phyloP scores from a whole-genome alignment of 257 asterid species.

The Solanum appendiculatum region DNA sequence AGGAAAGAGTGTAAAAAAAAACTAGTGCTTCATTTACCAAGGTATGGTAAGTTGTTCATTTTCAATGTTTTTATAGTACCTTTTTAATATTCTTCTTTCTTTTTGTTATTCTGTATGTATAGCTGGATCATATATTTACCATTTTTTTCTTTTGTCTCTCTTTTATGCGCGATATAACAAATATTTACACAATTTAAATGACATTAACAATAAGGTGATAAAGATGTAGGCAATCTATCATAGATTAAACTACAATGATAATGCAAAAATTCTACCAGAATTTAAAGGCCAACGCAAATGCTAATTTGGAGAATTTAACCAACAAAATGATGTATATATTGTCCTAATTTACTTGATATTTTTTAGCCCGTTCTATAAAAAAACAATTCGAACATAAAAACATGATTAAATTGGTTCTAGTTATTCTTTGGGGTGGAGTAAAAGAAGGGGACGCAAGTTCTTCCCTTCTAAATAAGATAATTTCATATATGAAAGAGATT shows the following conservation, averaged over 20 bases:
- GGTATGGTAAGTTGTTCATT: not conserved
- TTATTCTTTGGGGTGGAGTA: no score
- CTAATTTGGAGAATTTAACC: not conserved
- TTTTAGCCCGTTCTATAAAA: no score
- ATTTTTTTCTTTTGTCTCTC: not conserved
- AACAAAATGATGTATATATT: not conserved
- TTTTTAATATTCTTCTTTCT: not conserved
- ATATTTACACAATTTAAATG: not conserved
- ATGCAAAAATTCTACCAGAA: not conserved
- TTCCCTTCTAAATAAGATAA: no score
- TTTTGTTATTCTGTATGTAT: not conserved
- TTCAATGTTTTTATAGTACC: not conserved
- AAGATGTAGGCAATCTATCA: not conserved
- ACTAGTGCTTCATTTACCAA: not conserved
- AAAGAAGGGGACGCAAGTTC: no score
- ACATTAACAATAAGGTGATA: no score
- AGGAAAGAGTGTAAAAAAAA: not conserved
- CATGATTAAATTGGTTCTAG: no score
- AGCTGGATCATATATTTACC: not conserved
- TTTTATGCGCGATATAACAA: not conserved
- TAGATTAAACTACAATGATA: not conserved
- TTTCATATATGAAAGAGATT: no score
- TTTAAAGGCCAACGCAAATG: not conserved
- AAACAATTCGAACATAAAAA: no score
- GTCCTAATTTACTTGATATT: no score